Percentiles rank a stretch among this genome's conserved stretches.
phyloP scores from a whole-genome alignment of 2,329 filamentous ascomycete genomes.

The Penicillium griseofulvum region DNA sequence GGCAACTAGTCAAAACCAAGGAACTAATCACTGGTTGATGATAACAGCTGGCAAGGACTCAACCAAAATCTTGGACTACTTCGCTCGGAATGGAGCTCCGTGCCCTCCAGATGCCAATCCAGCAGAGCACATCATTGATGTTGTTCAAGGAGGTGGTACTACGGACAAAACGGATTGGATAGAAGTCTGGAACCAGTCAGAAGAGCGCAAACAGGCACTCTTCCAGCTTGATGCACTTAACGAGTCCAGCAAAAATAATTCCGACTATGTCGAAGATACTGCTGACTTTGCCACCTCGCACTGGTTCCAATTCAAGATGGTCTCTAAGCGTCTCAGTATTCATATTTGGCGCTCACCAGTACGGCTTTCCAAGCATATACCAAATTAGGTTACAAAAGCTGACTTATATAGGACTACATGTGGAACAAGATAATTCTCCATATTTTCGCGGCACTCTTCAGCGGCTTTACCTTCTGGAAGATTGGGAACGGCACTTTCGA shows the following conservation, averaged over 20 bases:
- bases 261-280: constrained; percentile 31
- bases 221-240: constrained; percentile 29
- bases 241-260: constrained; percentile 15
- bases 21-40: neutral
- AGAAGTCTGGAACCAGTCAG: constrained; percentile 32
- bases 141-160: constrained; percentile 30
- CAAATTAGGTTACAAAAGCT: neutral
- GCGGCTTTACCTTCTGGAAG: constrained; percentile 62
- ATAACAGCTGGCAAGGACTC: constrained; percentile 36
- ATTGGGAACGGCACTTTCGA: constrained; percentile 53
- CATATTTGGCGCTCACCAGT: constrained; percentile 37
- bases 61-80: constrained; percentile 47
- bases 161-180: constrained; percentile 31
- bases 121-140: constrained; percentile 48
- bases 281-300: constrained; percentile 40
- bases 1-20: neutral
- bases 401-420: constrained; percentile 38
- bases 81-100: constrained; percentile 53
- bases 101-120: constrained; percentile 55
- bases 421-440: constrained; percentile 54
- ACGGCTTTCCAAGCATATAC: neutral
- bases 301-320: constrained; percentile 41
- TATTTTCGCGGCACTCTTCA: constrained; percentile 56
- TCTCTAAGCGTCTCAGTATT: constrained; percentile 32
- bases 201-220: constrained; percentile 27